phyloP scores from a whole-genome alignment of 2,329 filamentous ascomycete species.

The Colletotrichum somersetense region DNA sequence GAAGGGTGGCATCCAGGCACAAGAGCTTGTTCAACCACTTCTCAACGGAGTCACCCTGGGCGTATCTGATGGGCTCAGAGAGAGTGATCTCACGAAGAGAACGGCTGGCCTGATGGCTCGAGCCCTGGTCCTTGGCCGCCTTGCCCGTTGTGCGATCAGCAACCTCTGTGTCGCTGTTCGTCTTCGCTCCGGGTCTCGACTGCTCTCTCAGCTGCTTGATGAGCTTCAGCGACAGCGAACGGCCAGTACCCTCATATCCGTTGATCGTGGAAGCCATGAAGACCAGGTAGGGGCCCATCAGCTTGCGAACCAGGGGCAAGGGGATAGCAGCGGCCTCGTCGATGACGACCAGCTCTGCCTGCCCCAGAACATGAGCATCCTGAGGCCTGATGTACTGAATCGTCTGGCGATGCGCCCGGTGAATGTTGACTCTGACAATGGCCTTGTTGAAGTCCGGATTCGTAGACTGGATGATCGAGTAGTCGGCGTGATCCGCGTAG shows the following conservation, averaged over 20 bases:
- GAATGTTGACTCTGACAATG: conserved; percentile 95
- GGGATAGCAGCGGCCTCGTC: conserved; percentile 98
- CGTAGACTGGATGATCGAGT: conserved; percentile 97
- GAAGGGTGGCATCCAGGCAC: conserved; percentile 92
- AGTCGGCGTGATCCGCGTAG: conserved; percentile 95
- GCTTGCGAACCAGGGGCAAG: conserved; percentile 88
- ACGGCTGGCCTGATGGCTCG: conserved; percentile 73
- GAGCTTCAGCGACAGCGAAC: conserved; percentile 93
- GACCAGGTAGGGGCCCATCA: conserved; percentile 96
- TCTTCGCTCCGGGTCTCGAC: conserved; percentile 74
- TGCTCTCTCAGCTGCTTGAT: conserved; percentile 98
- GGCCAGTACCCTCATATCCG: conserved; percentile 96
- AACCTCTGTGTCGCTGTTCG: conserved; percentile 72
- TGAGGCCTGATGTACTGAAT: conserved; percentile 99
- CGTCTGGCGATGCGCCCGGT: conserved; percentile 93
- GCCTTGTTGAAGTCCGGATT: conserved; percentile 99
- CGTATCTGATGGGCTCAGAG: conserved; percentile 94
- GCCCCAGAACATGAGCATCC: conserved; percentile 93
- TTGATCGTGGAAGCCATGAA: conserved; percentile 99
- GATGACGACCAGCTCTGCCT: conserved; percentile 95
- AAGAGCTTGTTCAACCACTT: conserved; percentile 96
- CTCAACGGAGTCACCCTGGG: conserved; percentile 89
- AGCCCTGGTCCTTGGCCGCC: conserved; percentile 72
- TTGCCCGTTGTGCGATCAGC: conserved; percentile 85
- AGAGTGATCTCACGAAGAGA: conserved; percentile 93